A percentile compares a stretch with the other conserved stretches of the same genome.
Evolutionary conservation across 2,329 filamentous ascomycete species (phyloP).

Genomic region (Pseudocercospora fuligena): DNA sequence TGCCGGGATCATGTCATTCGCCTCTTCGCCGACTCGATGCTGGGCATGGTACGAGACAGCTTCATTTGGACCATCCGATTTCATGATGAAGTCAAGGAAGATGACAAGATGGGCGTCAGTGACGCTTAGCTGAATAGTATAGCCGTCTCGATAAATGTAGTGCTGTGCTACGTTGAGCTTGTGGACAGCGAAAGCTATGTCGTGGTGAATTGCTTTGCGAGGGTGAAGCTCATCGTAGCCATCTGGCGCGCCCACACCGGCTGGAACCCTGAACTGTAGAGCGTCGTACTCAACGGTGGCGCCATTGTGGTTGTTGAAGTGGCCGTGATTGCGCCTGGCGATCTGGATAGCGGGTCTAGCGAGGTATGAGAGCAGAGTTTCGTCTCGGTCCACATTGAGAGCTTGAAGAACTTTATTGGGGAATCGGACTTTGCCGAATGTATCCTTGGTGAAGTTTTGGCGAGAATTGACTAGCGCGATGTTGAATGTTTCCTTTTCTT

Average conservation of each 20-base stretch:
- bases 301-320: not conserved
- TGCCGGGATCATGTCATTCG: not conserved
- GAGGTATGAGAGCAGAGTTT: not conserved
- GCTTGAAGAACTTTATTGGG: not conserved
- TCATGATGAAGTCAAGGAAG: conserved; percentile 2
- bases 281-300: not conserved
- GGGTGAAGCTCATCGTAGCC: conserved; percentile 1
- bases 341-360: not conserved
- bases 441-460: not conserved
- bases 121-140: not conserved
- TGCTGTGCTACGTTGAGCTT: not conserved
- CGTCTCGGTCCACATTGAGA: not conserved
- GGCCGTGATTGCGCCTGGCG: not conserved
- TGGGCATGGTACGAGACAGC: not conserved
- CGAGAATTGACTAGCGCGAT: not conserved
- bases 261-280: not conserved
- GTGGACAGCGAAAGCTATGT: not conserved
- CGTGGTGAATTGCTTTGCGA: conserved; percentile 1
- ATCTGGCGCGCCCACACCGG: not conserved
- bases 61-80: not conserved
- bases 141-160: not conserved
- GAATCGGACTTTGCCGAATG: not conserved
- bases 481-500: not conserved
- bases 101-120: not conserved
- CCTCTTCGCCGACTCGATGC: not conserved